These are phyloP conservation scores for Nelumbo lutea DNA, from an alignment of 164 flowering plant genomes.

Conservation along the genomic window DNA sequence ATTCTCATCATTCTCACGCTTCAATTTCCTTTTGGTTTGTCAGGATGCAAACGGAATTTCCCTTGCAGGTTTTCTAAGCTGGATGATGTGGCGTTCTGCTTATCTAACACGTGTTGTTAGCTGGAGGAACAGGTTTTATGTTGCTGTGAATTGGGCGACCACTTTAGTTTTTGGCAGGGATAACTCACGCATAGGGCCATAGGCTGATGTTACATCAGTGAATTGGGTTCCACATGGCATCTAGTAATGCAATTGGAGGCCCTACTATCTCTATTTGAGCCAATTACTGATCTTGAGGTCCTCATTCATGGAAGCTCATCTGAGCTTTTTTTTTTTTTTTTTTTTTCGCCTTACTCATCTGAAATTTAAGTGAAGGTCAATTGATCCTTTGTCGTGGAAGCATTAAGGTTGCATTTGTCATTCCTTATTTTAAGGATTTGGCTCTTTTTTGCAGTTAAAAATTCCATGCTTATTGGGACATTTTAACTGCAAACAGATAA, in stretches of 20 bases:
- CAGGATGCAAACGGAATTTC: constrained; percentile 73
- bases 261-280: not conserved
- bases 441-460: too few relatives aligned
- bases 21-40: constrained; percentile 2
- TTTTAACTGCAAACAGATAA: too few relatives aligned
- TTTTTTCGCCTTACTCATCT: too few relatives aligned
- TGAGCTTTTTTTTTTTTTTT: too few relatives aligned
- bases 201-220: constrained; percentile 19
- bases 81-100: constrained; percentile 86
- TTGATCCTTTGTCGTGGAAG: not conserved
- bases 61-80: constrained; percentile 68
- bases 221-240: too few relatives aligned
- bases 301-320: not conserved
- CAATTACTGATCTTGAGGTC: not conserved
- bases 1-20: not conserved
- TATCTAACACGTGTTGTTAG: constrained; percentile 76
- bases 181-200: constrained; percentile 36
- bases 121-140: constrained; percentile 90
- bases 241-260: not conserved
- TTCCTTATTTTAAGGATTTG: too few relatives aligned
- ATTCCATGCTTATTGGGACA: too few relatives aligned
- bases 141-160: constrained; percentile 84
- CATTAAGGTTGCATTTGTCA: too few relatives aligned
- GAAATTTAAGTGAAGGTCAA: not conserved
- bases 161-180: constrained; percentile 78